Evolutionary conservation across 1,139 yeast species (phyloP).

Genomic region (Cylindricascospora bacillispora): DNA sequence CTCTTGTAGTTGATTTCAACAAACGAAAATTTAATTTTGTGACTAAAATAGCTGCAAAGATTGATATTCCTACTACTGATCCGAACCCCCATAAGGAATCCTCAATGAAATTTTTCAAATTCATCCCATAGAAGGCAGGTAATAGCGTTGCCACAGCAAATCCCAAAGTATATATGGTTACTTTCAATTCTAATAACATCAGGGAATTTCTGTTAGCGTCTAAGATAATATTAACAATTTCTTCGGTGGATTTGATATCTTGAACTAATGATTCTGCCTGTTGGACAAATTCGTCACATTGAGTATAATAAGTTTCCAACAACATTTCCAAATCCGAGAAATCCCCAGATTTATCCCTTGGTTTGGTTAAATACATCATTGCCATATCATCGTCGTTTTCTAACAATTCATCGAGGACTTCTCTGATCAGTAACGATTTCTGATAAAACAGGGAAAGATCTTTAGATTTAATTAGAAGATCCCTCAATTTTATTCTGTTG

Average conservation of each 20-base stretch:
- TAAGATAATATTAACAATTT: conserved; percentile 83
- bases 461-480: conserved; percentile 54
- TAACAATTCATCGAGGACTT: conserved; percentile 58
- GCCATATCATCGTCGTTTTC: conserved; percentile 87
- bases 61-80: conserved; percentile 29
- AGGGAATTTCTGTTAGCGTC: conserved; percentile 92
- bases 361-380: conserved; percentile 57
- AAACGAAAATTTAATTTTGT: conserved; percentile 31
- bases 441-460: conserved; percentile 54
- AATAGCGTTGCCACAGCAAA: conserved; percentile 68
- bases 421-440: conserved; percentile 51
- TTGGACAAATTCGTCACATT: conserved; percentile 93
- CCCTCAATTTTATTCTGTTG: conserved; percentile 53
- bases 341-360: conserved; percentile 28
- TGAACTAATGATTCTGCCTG: conserved; percentile 68
- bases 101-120: conserved; percentile 78
- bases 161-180: conserved; percentile 78
- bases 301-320: conserved; percentile 84
- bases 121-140: conserved; percentile 91
- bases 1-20: conserved; percentile 32
- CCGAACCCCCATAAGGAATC: conserved; percentile 45
- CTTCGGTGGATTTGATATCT: conserved; percentile 91
- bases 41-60: conserved; percentile 30
- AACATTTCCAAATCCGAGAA: conserved; percentile 79
- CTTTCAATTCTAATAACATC: conserved; percentile 76